Base-by-base conservation (phyloP, 306 rosid genomes). In the Oemleria cerasiformis region DNA sequence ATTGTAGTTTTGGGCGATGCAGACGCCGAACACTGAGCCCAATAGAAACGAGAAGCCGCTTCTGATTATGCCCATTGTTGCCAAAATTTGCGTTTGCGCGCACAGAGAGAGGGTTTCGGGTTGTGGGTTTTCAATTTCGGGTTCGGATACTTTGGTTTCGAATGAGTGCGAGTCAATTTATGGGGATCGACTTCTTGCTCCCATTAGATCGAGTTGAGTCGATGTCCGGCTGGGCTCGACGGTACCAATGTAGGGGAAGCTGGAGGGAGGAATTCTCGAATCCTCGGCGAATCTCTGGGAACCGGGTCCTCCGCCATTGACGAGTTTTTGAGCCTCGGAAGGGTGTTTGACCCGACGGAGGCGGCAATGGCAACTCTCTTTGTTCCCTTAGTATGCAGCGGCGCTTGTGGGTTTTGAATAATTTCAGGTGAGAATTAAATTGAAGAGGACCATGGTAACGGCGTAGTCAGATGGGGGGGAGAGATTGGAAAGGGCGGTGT, bases 391-490 rank as follows among this genome's bases (percentile, higher is more conserved):
- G n/a, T n/a, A n/a, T n/a, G 30, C 2, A 25, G 30, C 30, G 30
- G 2, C 2, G 2, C 30, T 1, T 25, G 30, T 25, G 30, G 30
- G 2, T 25, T 25, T 25, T 25, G 30, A 25, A 25, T 25, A 25
- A 25, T 25, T 25, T 25, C 30, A 25, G 30, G 30, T 25, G 30
- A 25, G 30, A 25, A 25, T 25, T 25, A 25, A 25, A 1, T 25
- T 25, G 12, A 96, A 94, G 72, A 94, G 91, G 30, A 94, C 97
- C 97, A 89, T 94, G 58, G 98, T 95, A 0, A 91, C 96, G 34
- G 90, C 97, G 59, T 94, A 94, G 65, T 91, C 95, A 9, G 96
- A 83, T n/a, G n/a, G n/a, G n/a, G 3, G 91, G 1, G 97, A 94
- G 73, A 94, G 97, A 56, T 91, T 91, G 12, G 96, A 94, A 57